Evolutionary conservation across 345 rosid genomes (phyloP), one percentile per base, ranked within the genome.

Genomic region (Heritiera littoralis): DNA sequence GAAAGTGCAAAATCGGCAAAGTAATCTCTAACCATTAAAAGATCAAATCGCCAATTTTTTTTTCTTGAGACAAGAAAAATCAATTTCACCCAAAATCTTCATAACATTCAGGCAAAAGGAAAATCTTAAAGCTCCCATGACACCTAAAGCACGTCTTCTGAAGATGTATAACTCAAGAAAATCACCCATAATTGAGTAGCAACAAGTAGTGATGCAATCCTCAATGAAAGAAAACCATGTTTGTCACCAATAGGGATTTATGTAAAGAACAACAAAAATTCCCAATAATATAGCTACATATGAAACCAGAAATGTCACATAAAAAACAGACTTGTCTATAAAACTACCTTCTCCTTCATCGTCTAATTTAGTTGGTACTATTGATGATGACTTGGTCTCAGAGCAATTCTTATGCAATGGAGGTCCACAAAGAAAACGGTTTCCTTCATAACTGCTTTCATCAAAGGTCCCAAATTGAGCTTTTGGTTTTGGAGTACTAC

Each of bases 401-500:
- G 7, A 3, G 73, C 49, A 68, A 45, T 10, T 20, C 0, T 17
- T 38, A 14, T 38, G 9, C 46, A 66, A 35, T 1, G 71, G 46
- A 38, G 43, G 71, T 40, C 71, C 71, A 66, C 23, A 66, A 7
- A 66, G 71, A 35, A 66, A 15, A 64, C 7, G 68, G 15, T 75
- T 75, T 40, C 78, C 78, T 18, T 75, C 78, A 5, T 75, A 75
- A 30, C 78, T 59, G 49, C 67, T 43, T 9, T 59, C 54, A 1
- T n/a, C 52, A 41, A 75, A 75, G 13, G 78, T 75, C n/a, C 20
- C 67, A 43, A 75, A 75, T 30, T 75, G 77, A 35, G 77, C 78
- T 40, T 43, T 75, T 0, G 9, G 0, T 14, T 35, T 10, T 40
- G 20, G 46, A 17, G 1, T 66, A 41, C 43, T 12, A 7, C 51